Evolutionary conservation across 2,329 filamentous ascomycete species (phyloP).

Genomic region (Colletotrichum agaves): DNA sequence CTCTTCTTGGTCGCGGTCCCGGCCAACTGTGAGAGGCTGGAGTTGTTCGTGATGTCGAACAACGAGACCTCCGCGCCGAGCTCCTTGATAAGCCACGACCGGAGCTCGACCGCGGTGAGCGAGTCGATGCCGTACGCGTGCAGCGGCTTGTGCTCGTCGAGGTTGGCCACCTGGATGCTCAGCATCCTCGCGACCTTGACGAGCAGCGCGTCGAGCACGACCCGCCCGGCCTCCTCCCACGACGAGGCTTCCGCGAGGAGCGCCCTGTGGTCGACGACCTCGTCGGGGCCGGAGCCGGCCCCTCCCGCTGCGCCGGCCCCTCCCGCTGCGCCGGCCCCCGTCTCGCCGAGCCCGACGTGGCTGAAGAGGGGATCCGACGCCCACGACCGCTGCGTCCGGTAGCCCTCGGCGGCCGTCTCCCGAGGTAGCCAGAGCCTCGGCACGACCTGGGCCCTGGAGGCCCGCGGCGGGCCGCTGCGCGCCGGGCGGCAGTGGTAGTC

Average conservation of each 20-base stretch:
- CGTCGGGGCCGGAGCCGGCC: slow-evolving; percentile 12
- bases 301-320: neutral
- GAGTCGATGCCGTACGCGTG: slow-evolving; percentile 43
- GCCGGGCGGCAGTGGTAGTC: slow-evolving; percentile 41
- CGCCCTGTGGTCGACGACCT: slow-evolving; percentile 32
- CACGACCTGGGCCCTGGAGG: slow-evolving; percentile 40
- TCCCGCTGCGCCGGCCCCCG: neutral
- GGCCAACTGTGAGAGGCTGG: slow-evolving; percentile 40
- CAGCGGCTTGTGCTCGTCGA: slow-evolving; percentile 39
- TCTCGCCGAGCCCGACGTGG: slow-evolving; percentile 32
- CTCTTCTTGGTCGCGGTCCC: slow-evolving; percentile 41
- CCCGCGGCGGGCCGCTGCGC: neutral
- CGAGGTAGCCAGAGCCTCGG: slow-evolving; percentile 42
- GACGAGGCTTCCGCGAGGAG: slow-evolving; percentile 40
- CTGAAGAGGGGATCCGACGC: slow-evolving; percentile 42
- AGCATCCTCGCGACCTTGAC: slow-evolving; percentile 41
- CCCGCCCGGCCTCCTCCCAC: slow-evolving; percentile 38
- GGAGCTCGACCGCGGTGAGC: slow-evolving; percentile 48
- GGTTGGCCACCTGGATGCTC: slow-evolving; percentile 35
- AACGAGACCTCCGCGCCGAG: slow-evolving; percentile 56
- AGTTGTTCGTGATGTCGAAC: slow-evolving; percentile 55
- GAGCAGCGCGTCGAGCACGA: slow-evolving; percentile 41
- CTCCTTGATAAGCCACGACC: slow-evolving; percentile 60
- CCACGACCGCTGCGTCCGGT: slow-evolving; percentile 39
- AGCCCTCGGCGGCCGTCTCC: slow-evolving; percentile 40